These are phyloP conservation scores for Paramecium pentaurelia DNA, from an alignment of 73 alveolate species.

Conservation along the genomic window DNA sequence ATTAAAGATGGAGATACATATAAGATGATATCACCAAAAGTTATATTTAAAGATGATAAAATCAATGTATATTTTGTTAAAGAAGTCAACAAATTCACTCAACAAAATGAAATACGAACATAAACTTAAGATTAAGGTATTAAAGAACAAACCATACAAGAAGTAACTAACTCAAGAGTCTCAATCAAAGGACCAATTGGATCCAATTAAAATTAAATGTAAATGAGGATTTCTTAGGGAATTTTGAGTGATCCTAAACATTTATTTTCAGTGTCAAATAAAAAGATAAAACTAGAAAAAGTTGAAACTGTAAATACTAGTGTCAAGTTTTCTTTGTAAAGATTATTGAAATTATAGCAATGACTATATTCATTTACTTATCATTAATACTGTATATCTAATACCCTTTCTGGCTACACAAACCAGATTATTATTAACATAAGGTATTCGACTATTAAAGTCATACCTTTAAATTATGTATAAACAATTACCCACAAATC, in stretches of 20 bases:
- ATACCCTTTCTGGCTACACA: constrained; percentile 32
- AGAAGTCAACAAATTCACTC: not conserved
- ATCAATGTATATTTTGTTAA: not conserved
- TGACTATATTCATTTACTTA: constrained; percentile 29
- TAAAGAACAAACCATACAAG: not conserved
- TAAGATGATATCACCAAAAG: not conserved
- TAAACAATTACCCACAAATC: constrained; percentile 5
- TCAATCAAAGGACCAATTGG: not conserved
- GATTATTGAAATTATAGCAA: not conserved
- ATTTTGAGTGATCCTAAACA: not conserved
- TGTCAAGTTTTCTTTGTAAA: constrained; percentile 3
- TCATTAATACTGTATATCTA: constrained; percentile 17
- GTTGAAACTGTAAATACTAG: not conserved
- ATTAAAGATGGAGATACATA: constrained; percentile 18
- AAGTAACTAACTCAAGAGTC: not conserved
- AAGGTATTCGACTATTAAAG: constrained; percentile 7
- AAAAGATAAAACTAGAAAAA: not conserved
- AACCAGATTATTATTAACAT: not conserved
- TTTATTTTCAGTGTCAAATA: not conserved
- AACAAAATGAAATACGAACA: not conserved
- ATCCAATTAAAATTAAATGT: not conserved
- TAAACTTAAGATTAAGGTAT: not conserved
- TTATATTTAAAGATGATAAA: not conserved
- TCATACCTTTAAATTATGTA: not conserved
- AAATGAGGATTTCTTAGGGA: not conserved